Base-by-base conservation (phyloP, 2,329 filamentous ascomycete genomes). In the Didymella exigua region DNA sequence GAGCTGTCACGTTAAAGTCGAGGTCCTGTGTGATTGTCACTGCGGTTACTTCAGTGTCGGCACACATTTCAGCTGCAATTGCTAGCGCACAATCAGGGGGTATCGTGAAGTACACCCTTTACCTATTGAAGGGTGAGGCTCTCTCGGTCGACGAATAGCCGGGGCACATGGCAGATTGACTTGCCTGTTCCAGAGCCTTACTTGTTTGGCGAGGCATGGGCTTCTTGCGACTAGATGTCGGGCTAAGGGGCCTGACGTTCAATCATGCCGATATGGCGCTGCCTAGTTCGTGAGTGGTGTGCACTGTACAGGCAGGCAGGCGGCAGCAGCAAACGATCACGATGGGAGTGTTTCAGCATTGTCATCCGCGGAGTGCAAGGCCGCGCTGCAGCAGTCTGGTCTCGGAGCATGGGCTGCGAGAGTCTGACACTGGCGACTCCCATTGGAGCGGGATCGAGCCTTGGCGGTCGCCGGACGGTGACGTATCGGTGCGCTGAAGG, bases 401-500 rank as follows among this genome's bases (percentile, higher is more conserved):
- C 6, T 30, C 16, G 19, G 24, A 11, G 26, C 5, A 41, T 40
- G 41, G 33, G 14, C 34, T 23, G 48, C 29, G 19, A 26, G n/a
- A n/a, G 41, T 31, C 26, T 44, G 41, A 34, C 45, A 29, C 29
- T 13, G 42, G 10, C 23, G 10, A 8, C 23, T 13, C 13, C 19
- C 16, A 34, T 33, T 41, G 36, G 36, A n/a, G 18, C 42, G 42
- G 5, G 4, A 9, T n/a, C 23, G 14, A 29, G 14, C 31, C 29
- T 47, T 53, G 49, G 36, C 36, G n/a, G n/a, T n/a, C n/a, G n/a
- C n/a, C 21, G 16, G n/a, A 6, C 34, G 19, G 52, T 55, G 52
- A 55, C 52, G 52, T 55, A 38, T 29, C n/a, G n/a, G n/a, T n/a
- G n/a, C n/a, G n/a, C n/a, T n/a, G 31, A 49, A 40, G 19, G 49